Evolutionary conservation across 306 rosid genomes (phyloP).

Genomic region (Vigna angularis): DNA sequence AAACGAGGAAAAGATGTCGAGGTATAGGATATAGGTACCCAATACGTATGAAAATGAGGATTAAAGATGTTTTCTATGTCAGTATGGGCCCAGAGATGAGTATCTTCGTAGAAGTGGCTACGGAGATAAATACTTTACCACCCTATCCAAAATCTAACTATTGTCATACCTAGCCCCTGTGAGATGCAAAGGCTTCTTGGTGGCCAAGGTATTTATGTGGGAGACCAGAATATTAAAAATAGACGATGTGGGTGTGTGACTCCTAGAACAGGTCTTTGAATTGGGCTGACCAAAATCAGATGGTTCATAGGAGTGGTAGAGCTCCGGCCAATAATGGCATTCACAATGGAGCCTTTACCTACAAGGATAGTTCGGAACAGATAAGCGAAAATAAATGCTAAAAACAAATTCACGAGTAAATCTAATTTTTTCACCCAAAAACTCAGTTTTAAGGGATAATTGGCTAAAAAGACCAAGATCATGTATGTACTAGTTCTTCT

Average conservation of each 20-base stretch:
- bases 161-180: too few relatives aligned
- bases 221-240: too few relatives aligned
- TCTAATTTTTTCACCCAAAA: not conserved
- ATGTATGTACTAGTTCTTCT: not conserved
- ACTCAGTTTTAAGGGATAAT: not conserved
- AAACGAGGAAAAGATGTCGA: not conserved
- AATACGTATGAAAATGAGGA: not conserved
- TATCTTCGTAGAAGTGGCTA: not conserved
- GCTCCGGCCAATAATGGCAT: too few relatives aligned
- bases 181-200: too few relatives aligned
- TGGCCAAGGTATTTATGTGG: too few relatives aligned
- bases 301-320: too few relatives aligned
- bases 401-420: not conserved
- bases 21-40: not conserved
- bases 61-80: not conserved
- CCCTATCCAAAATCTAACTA: not conserved
- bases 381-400: too few relatives aligned
- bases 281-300: too few relatives aligned
- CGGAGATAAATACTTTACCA: not conserved
- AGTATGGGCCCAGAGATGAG: not conserved
- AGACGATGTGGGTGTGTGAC: too few relatives aligned
- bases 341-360: too few relatives aligned
- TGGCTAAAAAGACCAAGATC: constrained; percentile 17
- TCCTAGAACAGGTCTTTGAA: too few relatives aligned
- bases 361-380: too few relatives aligned